Base-by-base conservation (phyloP, 176 grass and related monocot species). In the Poa pratensis region DNA sequence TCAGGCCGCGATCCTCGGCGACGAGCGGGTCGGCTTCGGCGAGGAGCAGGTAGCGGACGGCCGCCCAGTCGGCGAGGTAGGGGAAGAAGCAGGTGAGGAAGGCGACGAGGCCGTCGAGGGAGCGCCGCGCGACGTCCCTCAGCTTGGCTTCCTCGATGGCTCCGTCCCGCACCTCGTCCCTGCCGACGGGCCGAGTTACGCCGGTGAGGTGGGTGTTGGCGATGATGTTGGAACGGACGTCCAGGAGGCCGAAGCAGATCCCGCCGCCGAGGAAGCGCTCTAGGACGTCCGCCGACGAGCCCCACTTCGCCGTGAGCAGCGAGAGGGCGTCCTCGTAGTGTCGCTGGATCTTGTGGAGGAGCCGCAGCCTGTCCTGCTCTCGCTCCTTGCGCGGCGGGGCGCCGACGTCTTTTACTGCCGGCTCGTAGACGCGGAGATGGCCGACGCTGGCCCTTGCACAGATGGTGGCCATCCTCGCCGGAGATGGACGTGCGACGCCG, bases 41-140 rank as follows among this genome's bases (percentile, higher is more conserved):
- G 37, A 70, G 67, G 67, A 70, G 10, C 19, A 70, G 67, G 67
- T 43, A 70, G 18, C 67, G 0, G 35, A 70, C 37, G 37, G 67
- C 67, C 37, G 42, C 67, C 67, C 67, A 70, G 20, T 10, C 68
- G 34, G 19, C 68, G 35, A 70, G 68, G 68, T 70, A 70, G 11
- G 68, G 68, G 68, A 70, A 70, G 68, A 70, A 70, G 68, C 68
- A 70, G 35, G 68, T 70, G 68, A 70, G 68, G 68, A 70, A 70
- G 37, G 37, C 10, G 68, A 70, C 68, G 68, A 70, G 68, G 37
- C 68, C 37, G 68, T 40, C 66, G 0, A 70, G 66, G 34, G 34
- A 69, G 34, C 34, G 66, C 66, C 34, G 66, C 66, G 18, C 18
- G 0, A 40, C 5, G 18, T 69, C 34, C 68, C 20, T 3, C 20